Evolutionary conservation across 495 filamentous ascomycete species (phyloP).

Genomic region (Evernia prunastri): DNA sequence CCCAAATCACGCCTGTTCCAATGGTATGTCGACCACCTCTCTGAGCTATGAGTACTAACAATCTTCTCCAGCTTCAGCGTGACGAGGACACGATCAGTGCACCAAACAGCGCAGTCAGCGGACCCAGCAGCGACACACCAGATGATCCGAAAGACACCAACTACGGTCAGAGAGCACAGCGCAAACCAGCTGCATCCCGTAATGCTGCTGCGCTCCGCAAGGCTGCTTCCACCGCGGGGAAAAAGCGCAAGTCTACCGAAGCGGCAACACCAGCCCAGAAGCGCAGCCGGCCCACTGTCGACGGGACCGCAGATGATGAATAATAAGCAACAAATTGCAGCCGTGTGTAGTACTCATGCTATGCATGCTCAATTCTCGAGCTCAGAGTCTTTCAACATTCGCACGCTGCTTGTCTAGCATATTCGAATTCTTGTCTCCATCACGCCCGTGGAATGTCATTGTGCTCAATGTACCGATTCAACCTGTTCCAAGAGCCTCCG

Average conservation of each 20-base stretch:
- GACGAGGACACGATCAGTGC: neutral
- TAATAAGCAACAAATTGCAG: neutral
- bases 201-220: neutral
- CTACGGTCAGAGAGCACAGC: neutral
- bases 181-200: neutral
- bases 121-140: neutral
- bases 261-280: neutral
- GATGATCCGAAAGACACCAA: constrained; percentile 12
- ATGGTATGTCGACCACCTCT: neutral
- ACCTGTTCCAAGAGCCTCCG: neutral
- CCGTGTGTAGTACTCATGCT: neutral
- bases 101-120: neutral
- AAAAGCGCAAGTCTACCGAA: constrained; percentile 8
- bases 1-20: neutral
- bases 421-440: neutral
- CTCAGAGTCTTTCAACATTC: neutral
- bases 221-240: neutral
- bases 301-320: neutral
- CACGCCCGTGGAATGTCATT: neutral
- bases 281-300: neutral
- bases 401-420: neutral
- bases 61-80: neutral
- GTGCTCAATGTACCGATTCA: neutral
- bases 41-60: neutral
- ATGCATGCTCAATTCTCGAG: neutral